phyloP scores from a whole-genome alignment of 2,329 filamentous ascomycete species.

The Proliferodiscus dingleyae region DNA sequence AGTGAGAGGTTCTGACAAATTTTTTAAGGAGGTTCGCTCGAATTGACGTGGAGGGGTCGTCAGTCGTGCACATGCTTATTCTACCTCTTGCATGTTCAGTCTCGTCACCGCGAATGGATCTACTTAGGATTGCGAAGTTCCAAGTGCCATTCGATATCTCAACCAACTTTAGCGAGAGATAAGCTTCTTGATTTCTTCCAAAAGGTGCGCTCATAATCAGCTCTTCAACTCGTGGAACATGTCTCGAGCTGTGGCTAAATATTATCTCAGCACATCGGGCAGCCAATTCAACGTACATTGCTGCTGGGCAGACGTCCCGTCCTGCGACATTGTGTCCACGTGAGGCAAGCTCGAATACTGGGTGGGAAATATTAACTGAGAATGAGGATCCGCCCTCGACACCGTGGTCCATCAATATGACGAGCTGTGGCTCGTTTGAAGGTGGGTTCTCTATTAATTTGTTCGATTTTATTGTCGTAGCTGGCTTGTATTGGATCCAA shows the following conservation, averaged over 20 bases:
- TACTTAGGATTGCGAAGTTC: background rate
- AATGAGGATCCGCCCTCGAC: too few species aligned
- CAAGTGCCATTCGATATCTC: background rate
- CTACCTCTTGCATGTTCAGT: background rate
- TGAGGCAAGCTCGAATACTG: conserved; percentile 1
- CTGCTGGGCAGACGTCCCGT: background rate
- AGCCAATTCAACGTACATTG: conserved; percentile 1
- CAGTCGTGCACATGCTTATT: background rate
- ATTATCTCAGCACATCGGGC: background rate
- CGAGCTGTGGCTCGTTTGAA: background rate
- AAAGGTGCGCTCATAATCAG: background rate
- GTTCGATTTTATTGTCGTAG: background rate
- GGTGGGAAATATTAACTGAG: too few species aligned
- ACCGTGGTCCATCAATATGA: background rate
- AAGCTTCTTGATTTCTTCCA: background rate
- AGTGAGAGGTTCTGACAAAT: background rate
- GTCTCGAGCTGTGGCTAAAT: background rate
- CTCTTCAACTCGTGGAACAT: background rate
- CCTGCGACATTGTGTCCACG: conserved; percentile 1
- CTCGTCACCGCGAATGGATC: background rate
- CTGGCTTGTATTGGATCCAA: conserved; percentile 1
- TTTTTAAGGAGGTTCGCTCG: background rate
- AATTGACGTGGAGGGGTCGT: background rate
- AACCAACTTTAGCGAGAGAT: background rate
- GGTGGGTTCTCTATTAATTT: background rate